Percentiles rank a stretch among this genome's conserved stretches.
These are phyloP conservation scores for Hanseniaspora vineae DNA, from an alignment of 805 yeast species.

Conservation along the genomic window DNA sequence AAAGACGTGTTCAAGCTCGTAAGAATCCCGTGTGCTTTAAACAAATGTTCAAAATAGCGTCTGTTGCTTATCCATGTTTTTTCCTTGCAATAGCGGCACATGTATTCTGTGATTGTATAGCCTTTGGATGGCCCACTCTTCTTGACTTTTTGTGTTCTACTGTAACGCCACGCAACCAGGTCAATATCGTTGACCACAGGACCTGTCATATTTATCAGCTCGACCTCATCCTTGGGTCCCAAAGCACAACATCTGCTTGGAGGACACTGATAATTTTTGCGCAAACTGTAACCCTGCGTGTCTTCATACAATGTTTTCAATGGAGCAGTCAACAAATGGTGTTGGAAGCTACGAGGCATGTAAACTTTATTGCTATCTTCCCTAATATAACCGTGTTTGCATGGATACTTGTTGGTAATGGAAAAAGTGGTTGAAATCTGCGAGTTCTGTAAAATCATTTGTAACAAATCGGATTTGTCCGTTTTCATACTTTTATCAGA, in stretches of 20 bases:
- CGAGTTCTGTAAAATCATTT: neutral
- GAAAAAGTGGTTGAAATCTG: neutral
- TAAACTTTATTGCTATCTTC: slow-evolving; percentile 1
- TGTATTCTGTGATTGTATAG: slow-evolving; percentile 3
- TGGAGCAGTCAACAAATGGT: slow-evolving; percentile 10
- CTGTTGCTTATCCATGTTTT: slow-evolving; percentile 11
- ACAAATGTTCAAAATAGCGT: slow-evolving; percentile 11
- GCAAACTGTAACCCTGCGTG: slow-evolving; percentile 8
- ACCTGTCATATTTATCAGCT: neutral
- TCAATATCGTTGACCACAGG: slow-evolving; percentile 2
- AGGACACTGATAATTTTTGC: slow-evolving; percentile 11
- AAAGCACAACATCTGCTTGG: slow-evolving; percentile 3
- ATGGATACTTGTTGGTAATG: slow-evolving; percentile 3
- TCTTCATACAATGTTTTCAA: slow-evolving; percentile 5
- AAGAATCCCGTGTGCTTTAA: slow-evolving; percentile 14
- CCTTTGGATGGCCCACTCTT: neutral
- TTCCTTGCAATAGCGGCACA: slow-evolving; percentile 15
- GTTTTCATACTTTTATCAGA: too few species aligned
- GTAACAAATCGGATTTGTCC: too few species aligned
- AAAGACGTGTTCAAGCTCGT: slow-evolving; percentile 5
- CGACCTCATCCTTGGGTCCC: too few species aligned
- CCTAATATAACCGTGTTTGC: slow-evolving; percentile 1
- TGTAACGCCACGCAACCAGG: slow-evolving; percentile 7
- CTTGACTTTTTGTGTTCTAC: neutral
- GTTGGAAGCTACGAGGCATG: slow-evolving; percentile 12